Evolutionary conservation across 495 filamentous ascomycete genomes (phyloP), one percentile per base, ranked within the genome.

Genomic region (Penicillium chermesinum): DNA sequence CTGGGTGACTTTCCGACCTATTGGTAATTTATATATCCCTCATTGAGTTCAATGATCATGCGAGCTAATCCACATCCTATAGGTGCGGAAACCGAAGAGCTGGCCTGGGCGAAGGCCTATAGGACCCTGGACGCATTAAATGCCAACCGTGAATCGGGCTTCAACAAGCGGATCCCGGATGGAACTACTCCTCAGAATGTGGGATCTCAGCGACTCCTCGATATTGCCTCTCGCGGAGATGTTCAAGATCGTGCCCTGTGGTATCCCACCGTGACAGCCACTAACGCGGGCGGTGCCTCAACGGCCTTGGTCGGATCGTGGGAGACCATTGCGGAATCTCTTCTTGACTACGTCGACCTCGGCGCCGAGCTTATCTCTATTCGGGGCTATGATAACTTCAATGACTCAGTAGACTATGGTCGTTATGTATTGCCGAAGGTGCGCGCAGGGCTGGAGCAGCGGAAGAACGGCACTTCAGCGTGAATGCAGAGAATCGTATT

Each of bases 1-100:
- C 50, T 79, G 76, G 76, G 76, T 79, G 3, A 77, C 76, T 3
- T 78, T 78, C 66, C 67, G 76, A 13, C 76, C 76, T 15, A 79
- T 79, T 42, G 51, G 72, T 30, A 30, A 30, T 30, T 5, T 4
- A 4, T 10, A 30, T 30, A 30, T 4, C 10, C 25, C 25, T n/a
- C 25, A 5, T 30, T 30, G 25, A 30, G 5, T n/a, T n/a, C n/a
- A n/a, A 30, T 30, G 10, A 10, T 30, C 10, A 4, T 30, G 10
- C 25, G 10, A 5, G 25, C 25, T 30, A 30, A 30, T 10, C 10
- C 25, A 30, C 5, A 4, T 30, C 10, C 5, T 5, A 30, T 10
- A 30, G 25, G 25, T 7, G 76, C 76, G 2, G 74, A 77, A 59
- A 78, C 76, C 0, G 75, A 78, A 16, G 76, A 79, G 21, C 61